phyloP scores from a whole-genome alignment of 2,329 filamentous ascomycete genomes.

The Colletotrichum viniferum region DNA sequence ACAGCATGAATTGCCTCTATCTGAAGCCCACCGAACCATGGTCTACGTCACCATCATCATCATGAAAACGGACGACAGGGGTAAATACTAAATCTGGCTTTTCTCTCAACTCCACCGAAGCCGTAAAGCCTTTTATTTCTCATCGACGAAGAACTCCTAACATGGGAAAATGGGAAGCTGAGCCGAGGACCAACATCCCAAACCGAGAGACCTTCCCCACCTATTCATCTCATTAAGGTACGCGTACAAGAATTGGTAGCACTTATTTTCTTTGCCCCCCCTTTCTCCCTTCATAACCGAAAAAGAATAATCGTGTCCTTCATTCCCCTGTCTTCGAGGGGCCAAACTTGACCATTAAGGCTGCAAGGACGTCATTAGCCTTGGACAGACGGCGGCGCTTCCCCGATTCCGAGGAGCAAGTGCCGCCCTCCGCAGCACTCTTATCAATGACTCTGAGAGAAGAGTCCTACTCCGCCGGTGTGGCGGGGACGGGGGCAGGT shows the following conservation, averaged over 20 bases:
- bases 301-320: constrained; percentile 14
- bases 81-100: background rate
- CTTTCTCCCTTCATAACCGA: constrained; percentile 13
- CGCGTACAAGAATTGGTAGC: constrained; percentile 26
- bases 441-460: constrained; percentile 11
- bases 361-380: constrained; percentile 18
- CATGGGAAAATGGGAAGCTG: constrained; percentile 2
- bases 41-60: background rate
- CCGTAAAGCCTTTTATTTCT: constrained; percentile 13
- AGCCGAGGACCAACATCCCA: background rate
- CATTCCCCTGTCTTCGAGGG: constrained; percentile 5
- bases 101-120: constrained; percentile 4
- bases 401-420: background rate
- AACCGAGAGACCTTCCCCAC: constrained; percentile 1
- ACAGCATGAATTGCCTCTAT: background rate
- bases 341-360: constrained; percentile 17
- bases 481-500: constrained; percentile 55
- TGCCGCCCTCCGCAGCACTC: background rate
- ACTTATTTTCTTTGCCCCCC: constrained; percentile 17
- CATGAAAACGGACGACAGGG: background rate
- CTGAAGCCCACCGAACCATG: background rate
- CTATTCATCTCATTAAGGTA: constrained; percentile 23
- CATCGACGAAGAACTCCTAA: constrained; percentile 11
- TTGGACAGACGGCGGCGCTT: background rate
- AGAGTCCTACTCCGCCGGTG: constrained; percentile 42